These are phyloP conservation scores for Fusarium chaquense DNA, from an alignment of 2,329 filamentous ascomycete species.

Conservation along the genomic window DNA sequence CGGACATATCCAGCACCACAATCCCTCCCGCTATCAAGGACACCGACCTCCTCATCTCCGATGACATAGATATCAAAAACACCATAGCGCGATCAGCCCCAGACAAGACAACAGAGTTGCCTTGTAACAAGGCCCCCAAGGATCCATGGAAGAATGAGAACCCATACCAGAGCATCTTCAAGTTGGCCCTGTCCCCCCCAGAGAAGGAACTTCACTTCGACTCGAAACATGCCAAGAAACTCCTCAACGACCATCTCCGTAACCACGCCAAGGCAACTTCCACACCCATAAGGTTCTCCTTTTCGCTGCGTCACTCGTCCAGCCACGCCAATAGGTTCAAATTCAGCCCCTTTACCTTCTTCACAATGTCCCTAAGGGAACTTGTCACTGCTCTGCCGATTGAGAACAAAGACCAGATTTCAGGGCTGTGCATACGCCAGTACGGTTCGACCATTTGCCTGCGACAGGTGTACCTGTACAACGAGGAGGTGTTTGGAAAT, in stretches of 20 bases:
- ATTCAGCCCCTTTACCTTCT: conserved; percentile 7
- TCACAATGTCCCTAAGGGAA: conserved; percentile 10
- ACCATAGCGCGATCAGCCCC: neutral
- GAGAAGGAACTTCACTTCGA: neutral
- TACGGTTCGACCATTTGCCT: neutral
- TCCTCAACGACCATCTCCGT: conserved; percentile 9
- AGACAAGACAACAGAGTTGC: neutral
- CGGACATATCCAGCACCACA: neutral
- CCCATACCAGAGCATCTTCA: neutral
- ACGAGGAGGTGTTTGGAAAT: conserved; percentile 17
- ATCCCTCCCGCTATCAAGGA: neutral
- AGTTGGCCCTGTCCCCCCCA: neutral
- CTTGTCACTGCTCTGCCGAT: conserved; percentile 22
- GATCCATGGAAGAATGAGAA: neutral
- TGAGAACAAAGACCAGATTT: conserved; percentile 19
- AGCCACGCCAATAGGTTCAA: neutral
- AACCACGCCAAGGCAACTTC: neutral
- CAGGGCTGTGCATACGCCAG: conserved; percentile 17
- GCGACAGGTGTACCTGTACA: conserved; percentile 29
- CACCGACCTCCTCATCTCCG: too few species aligned
- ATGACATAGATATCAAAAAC: neutral
- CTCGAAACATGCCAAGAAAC: neutral
- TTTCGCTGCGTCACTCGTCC: conserved; percentile 10
- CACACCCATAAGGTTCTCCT: conserved; percentile 11
- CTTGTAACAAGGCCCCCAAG: neutral